These are phyloP conservation scores for Schizophyllum amplum DNA, from an alignment of 1,284 basidiomycete species.

Conservation along the genomic window DNA sequence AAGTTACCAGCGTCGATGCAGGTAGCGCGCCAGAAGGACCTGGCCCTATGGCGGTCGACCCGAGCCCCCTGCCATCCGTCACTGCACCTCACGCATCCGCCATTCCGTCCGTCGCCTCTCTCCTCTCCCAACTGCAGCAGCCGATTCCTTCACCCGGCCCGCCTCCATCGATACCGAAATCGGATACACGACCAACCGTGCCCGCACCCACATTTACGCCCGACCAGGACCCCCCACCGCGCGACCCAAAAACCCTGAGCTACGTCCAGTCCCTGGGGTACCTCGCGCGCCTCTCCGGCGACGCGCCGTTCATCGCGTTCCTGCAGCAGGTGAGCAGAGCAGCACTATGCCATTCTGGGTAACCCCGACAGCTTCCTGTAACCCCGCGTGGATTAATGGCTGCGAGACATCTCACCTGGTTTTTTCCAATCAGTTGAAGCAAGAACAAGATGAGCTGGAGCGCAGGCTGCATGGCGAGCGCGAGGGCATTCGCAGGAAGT, in stretches of 20 bases:
- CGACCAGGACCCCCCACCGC: not conserved
- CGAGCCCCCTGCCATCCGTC: no score
- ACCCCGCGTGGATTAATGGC: not conserved
- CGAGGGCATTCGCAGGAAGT: constrained; percentile 46
- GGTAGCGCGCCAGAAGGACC: not conserved
- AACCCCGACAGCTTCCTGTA: not conserved
- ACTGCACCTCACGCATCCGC: not conserved
- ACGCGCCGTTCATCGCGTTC: not conserved
- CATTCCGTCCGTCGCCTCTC: not conserved
- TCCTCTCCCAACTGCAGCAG: not conserved
- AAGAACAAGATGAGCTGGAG: constrained; percentile 62
- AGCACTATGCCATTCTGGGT: not conserved
- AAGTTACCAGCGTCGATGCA: not conserved
- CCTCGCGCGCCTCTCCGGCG: not conserved
- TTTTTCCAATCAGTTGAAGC: constrained; percentile 34
- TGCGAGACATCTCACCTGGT: constrained; percentile 2
- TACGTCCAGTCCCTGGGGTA: not conserved
- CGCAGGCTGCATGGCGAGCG: constrained; percentile 58
- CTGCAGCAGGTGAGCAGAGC: not conserved
- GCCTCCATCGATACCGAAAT: not conserved
- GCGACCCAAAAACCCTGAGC: not conserved
- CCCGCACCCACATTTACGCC: not conserved
- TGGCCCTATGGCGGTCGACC: not conserved
- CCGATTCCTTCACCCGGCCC: not conserved
- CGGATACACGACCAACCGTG: not conserved